These are phyloP conservation scores for Boletellus ananiceps DNA, from an alignment of 768 basidiomycete species.

Conservation along the genomic window DNA sequence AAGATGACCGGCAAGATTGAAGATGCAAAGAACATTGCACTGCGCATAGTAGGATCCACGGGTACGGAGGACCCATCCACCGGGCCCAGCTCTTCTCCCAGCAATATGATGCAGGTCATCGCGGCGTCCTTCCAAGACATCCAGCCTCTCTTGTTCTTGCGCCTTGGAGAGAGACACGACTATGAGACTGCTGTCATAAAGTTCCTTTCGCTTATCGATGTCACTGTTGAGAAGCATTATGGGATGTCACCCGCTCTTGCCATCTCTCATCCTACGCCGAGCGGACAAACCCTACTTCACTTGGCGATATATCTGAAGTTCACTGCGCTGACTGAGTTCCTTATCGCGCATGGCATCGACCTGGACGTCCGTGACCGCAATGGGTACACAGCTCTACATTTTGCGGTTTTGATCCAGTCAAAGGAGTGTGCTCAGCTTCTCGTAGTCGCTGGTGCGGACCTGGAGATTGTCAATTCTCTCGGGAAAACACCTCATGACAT, in stretches of 20 bases:
- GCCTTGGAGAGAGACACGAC: conserved; percentile 50
- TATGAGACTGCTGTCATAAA: conserved; percentile 77
- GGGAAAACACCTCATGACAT: conserved; percentile 70
- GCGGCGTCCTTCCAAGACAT: conserved; percentile 46
- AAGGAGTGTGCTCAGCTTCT: conserved; percentile 61
- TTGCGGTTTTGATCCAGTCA: conserved; percentile 67
- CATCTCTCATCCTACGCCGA: conserved; percentile 65
- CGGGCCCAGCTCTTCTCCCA: conserved; percentile 27
- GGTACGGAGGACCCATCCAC: conserved; percentile 46
- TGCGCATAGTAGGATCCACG: conserved; percentile 84
- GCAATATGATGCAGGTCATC: conserved; percentile 53
- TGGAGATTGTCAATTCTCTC: conserved; percentile 65
- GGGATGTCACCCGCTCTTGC: conserved; percentile 46
- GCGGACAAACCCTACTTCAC: conserved; percentile 87
- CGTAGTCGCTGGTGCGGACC: conserved; percentile 75
- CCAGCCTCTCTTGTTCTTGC: conserved; percentile 52
- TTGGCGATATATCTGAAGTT: conserved; percentile 79
- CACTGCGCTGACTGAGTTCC: conserved; percentile 60
- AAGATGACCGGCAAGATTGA: conserved; percentile 97
- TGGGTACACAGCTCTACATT: conserved; percentile 87
- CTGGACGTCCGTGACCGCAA: conserved; percentile 83
- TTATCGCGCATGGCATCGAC: conserved; percentile 70
- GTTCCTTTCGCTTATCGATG: conserved; percentile 75
- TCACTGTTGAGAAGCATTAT: conserved; percentile 43
- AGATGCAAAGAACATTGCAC: conserved; percentile 88